Evolutionary conservation across 1,284 basidiomycete genomes (phyloP), one percentile per base, ranked within the genome.

Genomic region (Cryptococcus sp.): DNA sequence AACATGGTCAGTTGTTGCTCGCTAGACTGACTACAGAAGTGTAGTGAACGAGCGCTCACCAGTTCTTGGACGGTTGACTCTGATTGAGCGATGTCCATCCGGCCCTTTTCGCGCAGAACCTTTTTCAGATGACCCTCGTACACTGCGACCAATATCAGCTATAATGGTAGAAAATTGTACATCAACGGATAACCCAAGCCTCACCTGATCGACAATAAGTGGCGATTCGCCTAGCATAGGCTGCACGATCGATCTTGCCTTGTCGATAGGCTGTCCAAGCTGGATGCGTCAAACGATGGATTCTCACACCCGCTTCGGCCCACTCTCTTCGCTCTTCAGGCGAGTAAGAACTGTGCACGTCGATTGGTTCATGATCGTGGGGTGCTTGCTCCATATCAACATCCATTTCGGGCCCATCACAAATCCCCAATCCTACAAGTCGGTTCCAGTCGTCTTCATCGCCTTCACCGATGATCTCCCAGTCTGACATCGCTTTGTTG

Each of bases 51-150:
- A 35, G 8, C 30, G 59, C 64, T 61, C 27, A 62, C 64, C 38
- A 66, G 51, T 39, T 68, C 66, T 51, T 64, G 58, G 15, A 68
- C 57, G 22, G 62, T 58, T 16, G 58, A 57, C 41, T 68, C 66
- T n/a, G 55, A 54, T 35, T 65, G 66, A 35, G 59, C 56, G 35
- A 65, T 60, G 48, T 68, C 66, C 63, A 64, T 62, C 38, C 58
- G 50, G 5, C 64, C 66, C 22, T 59, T 60, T 39, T 62, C 60
- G 4, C 60, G 43, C 35, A 68, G 43, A 11, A 68, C 66, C 35
- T 60, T 62, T 43, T 62, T 68, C 35, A 68, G 35, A 55, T 68
- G 66, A 11, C 46, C 48, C 48, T 65, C 66, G 58, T 68, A 68
- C 16, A 65, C 66, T 67, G 38, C 16, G 16, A 27, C 15, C 38